Conservation (phyloP, 352 stramenopile genomes). For the Phytophthora hybrid region DNA sequence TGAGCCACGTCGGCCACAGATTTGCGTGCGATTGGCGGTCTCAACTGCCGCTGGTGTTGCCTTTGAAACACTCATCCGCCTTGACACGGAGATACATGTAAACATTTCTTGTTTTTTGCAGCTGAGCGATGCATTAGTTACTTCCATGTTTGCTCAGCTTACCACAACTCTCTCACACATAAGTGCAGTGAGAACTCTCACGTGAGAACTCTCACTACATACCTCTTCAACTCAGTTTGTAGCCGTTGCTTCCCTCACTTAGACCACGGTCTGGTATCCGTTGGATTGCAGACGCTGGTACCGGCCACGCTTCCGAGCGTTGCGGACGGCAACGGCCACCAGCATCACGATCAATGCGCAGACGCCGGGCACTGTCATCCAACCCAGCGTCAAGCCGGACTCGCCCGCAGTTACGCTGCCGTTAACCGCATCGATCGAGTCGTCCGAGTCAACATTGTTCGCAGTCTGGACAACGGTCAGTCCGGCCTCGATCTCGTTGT, state of each 20-base stretch:
- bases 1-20: conserved; percentile 22
- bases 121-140: conserved; percentile 7
- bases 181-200: not conserved
- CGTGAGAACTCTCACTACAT: too few species aligned
- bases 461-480: conserved; percentile 20
- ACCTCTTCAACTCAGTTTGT: not conserved
- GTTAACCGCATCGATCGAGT: conserved; percentile 7
- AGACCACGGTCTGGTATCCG: conserved; percentile 35
- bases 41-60: not conserved
- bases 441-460: not conserved
- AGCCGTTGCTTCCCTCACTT: conserved; percentile 11
- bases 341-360: conserved; percentile 40
- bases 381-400: conserved; percentile 15
- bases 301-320: conserved; percentile 47
- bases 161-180: conserved; percentile 7
- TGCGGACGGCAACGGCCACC: conserved; percentile 52
- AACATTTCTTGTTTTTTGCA: not conserved
- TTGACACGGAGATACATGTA: not conserved
- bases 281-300: conserved; percentile 60
- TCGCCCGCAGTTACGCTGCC: conserved; percentile 4
- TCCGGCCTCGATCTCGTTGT: conserved; percentile 67
- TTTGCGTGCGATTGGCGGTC: conserved; percentile 20
- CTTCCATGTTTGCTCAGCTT: conserved; percentile 14
- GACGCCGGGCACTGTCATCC: conserved; percentile 36
- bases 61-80: conserved; percentile 28